Evolutionary conservation across 371 early-diverging fungal genomes (phyloP).

Genomic region (Mortierella sp.): DNA sequence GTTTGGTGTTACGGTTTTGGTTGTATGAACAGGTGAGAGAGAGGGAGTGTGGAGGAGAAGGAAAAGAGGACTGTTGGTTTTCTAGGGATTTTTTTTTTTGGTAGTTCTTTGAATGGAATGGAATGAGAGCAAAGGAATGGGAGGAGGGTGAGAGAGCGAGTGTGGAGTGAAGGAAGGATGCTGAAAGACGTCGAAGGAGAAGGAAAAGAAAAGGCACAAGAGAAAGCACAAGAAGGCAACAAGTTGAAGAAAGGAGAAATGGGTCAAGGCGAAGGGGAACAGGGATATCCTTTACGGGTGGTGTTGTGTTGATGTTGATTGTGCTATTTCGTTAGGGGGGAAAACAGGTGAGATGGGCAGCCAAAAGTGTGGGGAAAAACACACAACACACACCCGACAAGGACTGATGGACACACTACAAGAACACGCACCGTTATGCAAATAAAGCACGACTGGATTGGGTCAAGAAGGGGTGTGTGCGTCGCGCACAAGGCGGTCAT

Average conservation of each 20-base stretch:
- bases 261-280: background rate
- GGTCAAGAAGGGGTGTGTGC: constrained; percentile 9
- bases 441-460: background rate
- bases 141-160: background rate
- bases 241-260: background rate
- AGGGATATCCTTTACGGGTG: background rate
- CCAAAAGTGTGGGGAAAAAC: constrained; percentile 2
- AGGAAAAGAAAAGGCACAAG: background rate
- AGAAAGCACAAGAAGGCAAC: background rate
- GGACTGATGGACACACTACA: background rate
- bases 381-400: background rate
- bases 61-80: constrained; percentile 2
- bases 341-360: background rate
- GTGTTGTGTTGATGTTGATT: background rate
- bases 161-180: background rate
- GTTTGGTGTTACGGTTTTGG: constrained; percentile 5
- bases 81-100: constrained; percentile 3
- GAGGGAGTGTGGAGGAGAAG: background rate
- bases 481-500: background rate
- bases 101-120: background rate
- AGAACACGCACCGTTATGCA: background rate
- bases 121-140: background rate
- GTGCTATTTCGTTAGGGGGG: background rate
- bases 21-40: background rate
- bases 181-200: background rate